These are phyloP conservation scores for Lycium barbarum DNA, from an alignment of 257 asterid genomes.

Conservation along the genomic window DNA sequence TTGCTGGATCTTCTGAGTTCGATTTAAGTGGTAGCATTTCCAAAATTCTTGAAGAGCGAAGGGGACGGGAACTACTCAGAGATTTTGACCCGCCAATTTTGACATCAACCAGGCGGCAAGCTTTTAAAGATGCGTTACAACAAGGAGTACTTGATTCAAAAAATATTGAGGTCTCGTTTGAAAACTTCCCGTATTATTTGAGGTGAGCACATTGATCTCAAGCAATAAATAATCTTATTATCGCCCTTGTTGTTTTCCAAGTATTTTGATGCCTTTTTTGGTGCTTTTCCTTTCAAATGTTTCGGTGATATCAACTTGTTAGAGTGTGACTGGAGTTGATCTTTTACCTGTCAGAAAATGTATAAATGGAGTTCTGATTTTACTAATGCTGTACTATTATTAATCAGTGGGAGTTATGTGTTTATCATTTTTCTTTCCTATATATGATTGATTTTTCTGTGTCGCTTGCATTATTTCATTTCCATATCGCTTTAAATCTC, in stretches of 20 bases:
- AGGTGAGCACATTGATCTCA: constrained; percentile 55
- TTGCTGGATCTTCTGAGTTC: constrained; percentile 60
- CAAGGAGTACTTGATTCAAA: constrained; percentile 65
- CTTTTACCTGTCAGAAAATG: constrained; percentile 17
- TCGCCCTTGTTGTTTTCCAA: not conserved
- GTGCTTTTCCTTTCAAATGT: constrained; percentile 24
- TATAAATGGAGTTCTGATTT: constrained; percentile 8
- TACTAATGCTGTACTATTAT: constrained; percentile 7
- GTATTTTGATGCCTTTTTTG: not conserved
- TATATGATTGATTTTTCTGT: constrained; percentile 8
- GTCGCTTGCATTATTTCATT: too few species aligned
- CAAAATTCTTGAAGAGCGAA: constrained; percentile 59
- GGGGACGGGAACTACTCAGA: constrained; percentile 58
- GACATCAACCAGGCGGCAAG: constrained; percentile 66
- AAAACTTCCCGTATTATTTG: constrained; percentile 82
- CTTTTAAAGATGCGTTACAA: constrained; percentile 70
- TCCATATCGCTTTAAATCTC: too few species aligned
- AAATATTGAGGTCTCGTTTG: constrained; percentile 71
- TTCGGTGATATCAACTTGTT: not conserved
- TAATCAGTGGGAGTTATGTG: constrained; percentile 5
- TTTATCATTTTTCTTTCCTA: constrained; percentile 4
- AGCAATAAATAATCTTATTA: constrained; percentile 16
- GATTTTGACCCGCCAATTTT: constrained; percentile 64
- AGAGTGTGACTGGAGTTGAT: constrained; percentile 11
- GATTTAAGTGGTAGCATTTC: constrained; percentile 61